Base-by-base conservation (phyloP, 176 grass and related monocot species). In the Cocos nucifera region DNA sequence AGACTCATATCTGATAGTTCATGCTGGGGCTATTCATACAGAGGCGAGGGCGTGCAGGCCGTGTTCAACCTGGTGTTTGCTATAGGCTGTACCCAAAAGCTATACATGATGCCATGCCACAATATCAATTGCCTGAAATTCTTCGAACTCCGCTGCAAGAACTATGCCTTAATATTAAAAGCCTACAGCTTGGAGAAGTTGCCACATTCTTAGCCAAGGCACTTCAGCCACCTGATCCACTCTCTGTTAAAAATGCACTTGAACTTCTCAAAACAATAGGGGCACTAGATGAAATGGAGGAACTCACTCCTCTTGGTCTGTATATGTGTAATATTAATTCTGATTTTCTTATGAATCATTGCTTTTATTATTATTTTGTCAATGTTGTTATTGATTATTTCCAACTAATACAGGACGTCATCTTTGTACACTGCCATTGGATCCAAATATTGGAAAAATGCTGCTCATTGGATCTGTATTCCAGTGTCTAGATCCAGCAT, bases 371-470 rank as follows among this genome's bases (percentile, higher is more conserved):
- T 59, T 78, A 26, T 19, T 57, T 7, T 9, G 59, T 20, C 5
- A 44, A 14, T 44, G 35, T 44, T 44, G 62, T 62, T 25, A 3
- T 55, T 65, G 61, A 49, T 21, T 50, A 22, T 44, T 19, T 63
- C 59, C 29, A 63, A 61, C 78, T 63, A 61, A 55, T 80, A 53
- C 74, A 96, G 92, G 92, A 22, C 64, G 62, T 4, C 92, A 96
- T 87, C 86, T 96, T 54, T 90, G 77, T 71, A 88, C 65, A 16
- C 75, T 96, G 58, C 87, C 92, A 48, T 56, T 96, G 76, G 92
- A 96, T 69, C 92, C 92, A 63, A 96, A 96, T 66, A 82, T 90
- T 62, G 92, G 92, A 57, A 96, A 96, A 70, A 96, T 96, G 92
- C 71, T 96, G 24, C 78, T 96, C 56, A 85, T 96, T 50, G 92